Percentiles rank a stretch among this genome's conserved stretches.
phyloP scores from a whole-genome alignment of 768 basidiomycete species.

The Tephrocybe sp. region DNA sequence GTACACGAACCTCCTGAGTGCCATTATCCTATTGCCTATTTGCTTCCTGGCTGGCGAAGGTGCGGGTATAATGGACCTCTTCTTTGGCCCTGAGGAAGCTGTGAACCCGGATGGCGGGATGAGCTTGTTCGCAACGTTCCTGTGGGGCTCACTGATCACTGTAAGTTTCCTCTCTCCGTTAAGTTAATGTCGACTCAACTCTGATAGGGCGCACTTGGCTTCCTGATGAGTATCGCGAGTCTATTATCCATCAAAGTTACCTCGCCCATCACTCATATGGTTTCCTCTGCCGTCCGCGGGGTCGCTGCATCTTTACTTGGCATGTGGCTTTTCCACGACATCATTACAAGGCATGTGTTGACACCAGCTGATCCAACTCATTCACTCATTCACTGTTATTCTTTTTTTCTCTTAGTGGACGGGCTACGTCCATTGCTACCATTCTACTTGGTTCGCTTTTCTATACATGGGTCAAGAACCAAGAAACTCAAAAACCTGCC shows the following conservation, averaged over 20 bases:
- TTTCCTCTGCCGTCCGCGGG: slow-evolving; percentile 93
- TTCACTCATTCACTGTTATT: neutral
- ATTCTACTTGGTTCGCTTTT: slow-evolving; percentile 82
- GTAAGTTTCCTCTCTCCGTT: slow-evolving; percentile 38
- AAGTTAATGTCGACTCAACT: neutral
- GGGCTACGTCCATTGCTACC: slow-evolving; percentile 74
- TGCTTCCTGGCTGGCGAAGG: slow-evolving; percentile 77
- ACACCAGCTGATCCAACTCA: neutral
- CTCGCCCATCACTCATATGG: slow-evolving; percentile 97
- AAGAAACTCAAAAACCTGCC: slow-evolving; percentile 50
- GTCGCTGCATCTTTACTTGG: slow-evolving; percentile 88
- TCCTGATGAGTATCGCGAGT: slow-evolving; percentile 93
- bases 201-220: slow-evolving; percentile 77
- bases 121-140: slow-evolving; percentile 59
- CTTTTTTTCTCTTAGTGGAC: slow-evolving; percentile 53
- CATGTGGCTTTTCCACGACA: slow-evolving; percentile 77
- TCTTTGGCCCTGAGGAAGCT: slow-evolving; percentile 47
- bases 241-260: slow-evolving; percentile 96
- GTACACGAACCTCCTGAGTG: slow-evolving; percentile 88
- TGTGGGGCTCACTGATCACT: slow-evolving; percentile 79
- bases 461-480: slow-evolving; percentile 88
- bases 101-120: slow-evolving; percentile 37
- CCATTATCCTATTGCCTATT: slow-evolving; percentile 70
- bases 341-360: slow-evolving; percentile 69
- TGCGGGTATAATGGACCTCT: slow-evolving; percentile 57